Percentiles rank a stretch among this genome's conserved stretches.
phyloP scores from a whole-genome alignment of 495 filamentous ascomycete genomes.

The Tuber indicum region DNA sequence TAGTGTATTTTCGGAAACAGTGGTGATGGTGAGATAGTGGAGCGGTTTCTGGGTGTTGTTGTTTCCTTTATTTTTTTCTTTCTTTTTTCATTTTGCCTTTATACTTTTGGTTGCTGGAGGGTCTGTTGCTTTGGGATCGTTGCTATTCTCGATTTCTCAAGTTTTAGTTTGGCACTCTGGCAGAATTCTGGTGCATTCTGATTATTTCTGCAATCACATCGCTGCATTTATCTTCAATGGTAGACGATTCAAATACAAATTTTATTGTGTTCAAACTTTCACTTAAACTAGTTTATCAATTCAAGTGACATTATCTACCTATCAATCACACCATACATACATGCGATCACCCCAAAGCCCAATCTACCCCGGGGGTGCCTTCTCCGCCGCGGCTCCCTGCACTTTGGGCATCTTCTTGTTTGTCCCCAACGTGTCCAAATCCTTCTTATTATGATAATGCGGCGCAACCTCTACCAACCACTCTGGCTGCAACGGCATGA shows the following conservation, averaged over 20 bases:
- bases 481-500: slow-evolving; percentile 74
- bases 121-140: background rate
- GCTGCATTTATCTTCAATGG: background rate
- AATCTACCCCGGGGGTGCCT: slow-evolving; percentile 9
- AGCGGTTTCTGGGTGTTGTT: background rate
- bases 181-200: background rate
- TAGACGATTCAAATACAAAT: background rate
- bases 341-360: background rate
- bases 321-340: background rate
- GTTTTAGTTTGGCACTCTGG: background rate
- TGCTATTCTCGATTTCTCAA: background rate
- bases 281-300: background rate
- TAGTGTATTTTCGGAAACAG: background rate
- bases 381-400: slow-evolving; percentile 47
- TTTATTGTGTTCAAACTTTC: background rate
- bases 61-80: background rate
- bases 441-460: slow-evolving; percentile 91
- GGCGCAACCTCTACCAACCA: slow-evolving; percentile 91
- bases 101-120: background rate
- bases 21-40: background rate
- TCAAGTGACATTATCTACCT: background rate
- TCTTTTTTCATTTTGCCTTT: no score
- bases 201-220: background rate
- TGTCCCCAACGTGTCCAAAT: slow-evolving; percentile 71
- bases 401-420: slow-evolving; percentile 74